phyloP scores from a whole-genome alignment of 2,329 filamentous ascomycete species.

The Alternaria ventricosa region DNA sequence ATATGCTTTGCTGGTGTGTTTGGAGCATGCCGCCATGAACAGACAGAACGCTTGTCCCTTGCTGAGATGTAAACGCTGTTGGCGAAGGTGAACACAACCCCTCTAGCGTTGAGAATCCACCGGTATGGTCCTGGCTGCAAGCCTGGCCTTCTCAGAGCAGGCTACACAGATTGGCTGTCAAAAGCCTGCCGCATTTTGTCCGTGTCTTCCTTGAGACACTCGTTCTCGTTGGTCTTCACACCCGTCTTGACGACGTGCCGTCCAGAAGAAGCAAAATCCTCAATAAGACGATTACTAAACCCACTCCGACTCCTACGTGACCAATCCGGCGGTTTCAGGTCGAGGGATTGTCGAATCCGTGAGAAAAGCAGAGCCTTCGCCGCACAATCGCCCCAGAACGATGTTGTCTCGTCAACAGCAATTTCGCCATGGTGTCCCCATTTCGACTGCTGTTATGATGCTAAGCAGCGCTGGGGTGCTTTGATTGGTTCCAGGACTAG shows the following conservation, averaged over 20 bases:
- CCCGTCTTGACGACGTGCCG: not conserved
- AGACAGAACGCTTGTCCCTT: constrained; percentile 3
- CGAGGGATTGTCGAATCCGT: constrained; percentile 1
- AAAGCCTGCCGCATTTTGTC: constrained; percentile 5
- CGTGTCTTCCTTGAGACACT: constrained; percentile 3
- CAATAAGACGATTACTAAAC: not conserved
- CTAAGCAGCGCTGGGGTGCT: not conserved
- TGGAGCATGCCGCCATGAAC: not conserved
- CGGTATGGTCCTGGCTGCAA: not conserved
- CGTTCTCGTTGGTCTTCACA: constrained; percentile 12
- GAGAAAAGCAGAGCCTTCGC: not conserved
- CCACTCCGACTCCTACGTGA: not conserved
- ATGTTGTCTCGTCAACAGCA: constrained; percentile 8
- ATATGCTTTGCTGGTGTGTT: not conserved
- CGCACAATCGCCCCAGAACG: not conserved
- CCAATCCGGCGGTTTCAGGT: constrained; percentile 2
- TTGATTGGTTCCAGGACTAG: constrained; percentile 31
- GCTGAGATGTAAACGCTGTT: not conserved
- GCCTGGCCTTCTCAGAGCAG: not conserved
- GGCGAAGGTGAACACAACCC: constrained; percentile 5
- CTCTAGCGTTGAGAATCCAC: not conserved
- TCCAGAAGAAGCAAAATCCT: constrained; percentile 2
- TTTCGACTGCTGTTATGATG: constrained; percentile 13
- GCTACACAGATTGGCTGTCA: constrained; percentile 9
- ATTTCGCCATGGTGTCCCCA: constrained; percentile 16